Evolutionary conservation across 306 rosid species (phyloP).

Genomic region (Medicago lupulina): DNA sequence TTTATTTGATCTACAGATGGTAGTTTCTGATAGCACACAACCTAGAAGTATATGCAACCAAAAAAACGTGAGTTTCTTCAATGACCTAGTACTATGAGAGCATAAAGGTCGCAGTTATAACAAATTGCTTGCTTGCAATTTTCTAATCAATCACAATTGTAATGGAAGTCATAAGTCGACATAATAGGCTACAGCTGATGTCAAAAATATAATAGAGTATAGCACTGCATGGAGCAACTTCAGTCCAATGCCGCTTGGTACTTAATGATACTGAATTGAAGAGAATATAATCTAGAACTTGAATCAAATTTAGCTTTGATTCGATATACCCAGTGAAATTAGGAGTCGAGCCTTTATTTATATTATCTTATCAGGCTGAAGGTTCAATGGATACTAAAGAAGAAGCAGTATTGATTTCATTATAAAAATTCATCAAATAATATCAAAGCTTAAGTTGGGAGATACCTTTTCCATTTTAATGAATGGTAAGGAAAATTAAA

Average conservation of each 20-base stretch:
- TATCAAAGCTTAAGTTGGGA: constrained; percentile 8
- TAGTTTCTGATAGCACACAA: constrained; percentile 81
- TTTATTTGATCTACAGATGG: constrained; percentile 91
- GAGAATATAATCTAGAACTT: constrained; percentile 1
- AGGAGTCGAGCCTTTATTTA: constrained; percentile 1
- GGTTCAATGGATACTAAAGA: constrained; percentile 29
- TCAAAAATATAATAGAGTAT: not conserved
- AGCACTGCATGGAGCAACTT: not conserved
- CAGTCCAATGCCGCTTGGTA: constrained; percentile 18
- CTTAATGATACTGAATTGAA: constrained; percentile 23
- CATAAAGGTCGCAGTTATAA: not conserved
- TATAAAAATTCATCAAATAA: constrained; percentile 10
- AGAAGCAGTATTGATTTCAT: constrained; percentile 26
- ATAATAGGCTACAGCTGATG: constrained; percentile 11
- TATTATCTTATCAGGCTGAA: not conserved
- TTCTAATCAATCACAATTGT: constrained; percentile 22
- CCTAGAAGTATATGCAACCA: constrained; percentile 55
- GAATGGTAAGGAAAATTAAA: constrained; percentile 11
- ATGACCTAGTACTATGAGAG: constrained; percentile 27
- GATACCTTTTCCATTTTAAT: constrained; percentile 20
- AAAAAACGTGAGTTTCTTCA: constrained; percentile 19
- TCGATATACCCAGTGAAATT: constrained; percentile 13
- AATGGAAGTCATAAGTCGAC: constrained; percentile 23
- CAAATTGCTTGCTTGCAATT: constrained; percentile 18
- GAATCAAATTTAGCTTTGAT: constrained; percentile 27